Conservation (phyloP, 1,284 basidiomycete species). For the Agaricales sp. region DNA sequence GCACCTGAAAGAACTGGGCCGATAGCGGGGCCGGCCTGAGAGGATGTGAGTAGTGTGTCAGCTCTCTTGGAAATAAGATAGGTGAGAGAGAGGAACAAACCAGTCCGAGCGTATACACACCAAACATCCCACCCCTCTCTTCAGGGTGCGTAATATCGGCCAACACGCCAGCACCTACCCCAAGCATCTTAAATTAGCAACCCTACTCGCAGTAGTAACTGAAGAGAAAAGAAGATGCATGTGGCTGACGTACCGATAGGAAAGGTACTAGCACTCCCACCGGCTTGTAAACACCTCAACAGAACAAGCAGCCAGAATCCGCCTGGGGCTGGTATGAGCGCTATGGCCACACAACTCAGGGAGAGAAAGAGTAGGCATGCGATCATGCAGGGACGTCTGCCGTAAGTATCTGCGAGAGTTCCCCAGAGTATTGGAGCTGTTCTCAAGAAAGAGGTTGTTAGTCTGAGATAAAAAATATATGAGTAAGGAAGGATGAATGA, state of each 20-base stretch:
- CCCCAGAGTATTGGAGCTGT: conserved; percentile 51
- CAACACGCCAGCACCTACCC: conserved; percentile 41
- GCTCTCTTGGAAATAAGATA: background rate
- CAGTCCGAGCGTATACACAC: conserved; percentile 30
- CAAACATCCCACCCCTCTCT: conserved; percentile 43
- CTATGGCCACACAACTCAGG: conserved; percentile 48
- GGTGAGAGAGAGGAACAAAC: background rate
- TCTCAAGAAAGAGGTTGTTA: background rate
- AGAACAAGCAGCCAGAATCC: conserved; percentile 51
- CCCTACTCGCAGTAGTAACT: background rate
- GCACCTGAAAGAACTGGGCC: conserved; percentile 36
- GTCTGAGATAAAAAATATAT: background rate
- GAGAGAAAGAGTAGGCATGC: conserved; percentile 41
- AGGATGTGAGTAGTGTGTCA: conserved; percentile 31
- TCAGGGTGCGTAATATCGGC: conserved; percentile 42
- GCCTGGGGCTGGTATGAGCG: conserved; percentile 43
- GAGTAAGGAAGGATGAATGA: too few relatives aligned
- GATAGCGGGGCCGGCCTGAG: conserved; percentile 43
- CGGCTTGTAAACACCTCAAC: conserved; percentile 48
- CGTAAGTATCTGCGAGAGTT: conserved; percentile 42
- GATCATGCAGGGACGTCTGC: conserved; percentile 45
- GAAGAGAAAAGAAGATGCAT: background rate
- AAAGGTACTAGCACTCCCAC: conserved; percentile 50
- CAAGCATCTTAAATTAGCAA: too few relatives aligned
- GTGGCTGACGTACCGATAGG: conserved; percentile 30